Conservation (phyloP, 2,329 filamentous ascomycete species). For the Epichloe aotearoae region DNA sequence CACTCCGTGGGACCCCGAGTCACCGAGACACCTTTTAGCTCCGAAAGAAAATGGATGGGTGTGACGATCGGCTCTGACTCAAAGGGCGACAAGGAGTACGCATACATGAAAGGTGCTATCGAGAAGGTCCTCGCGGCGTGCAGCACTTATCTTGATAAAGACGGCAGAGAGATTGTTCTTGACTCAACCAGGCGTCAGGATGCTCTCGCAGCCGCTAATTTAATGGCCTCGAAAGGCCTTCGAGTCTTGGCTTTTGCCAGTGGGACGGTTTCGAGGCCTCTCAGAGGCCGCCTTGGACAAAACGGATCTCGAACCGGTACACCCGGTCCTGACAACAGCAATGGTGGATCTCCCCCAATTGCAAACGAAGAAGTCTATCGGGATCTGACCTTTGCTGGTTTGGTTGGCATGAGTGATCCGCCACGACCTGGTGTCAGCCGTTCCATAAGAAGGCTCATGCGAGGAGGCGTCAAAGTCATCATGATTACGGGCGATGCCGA, state of each 20-base stretch:
- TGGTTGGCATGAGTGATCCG: constrained; percentile 96
- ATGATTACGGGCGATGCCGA: constrained; percentile 99
- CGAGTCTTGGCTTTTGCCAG: constrained; percentile 90
- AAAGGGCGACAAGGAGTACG: constrained; percentile 57
- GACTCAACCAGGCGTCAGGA: constrained; percentile 64
- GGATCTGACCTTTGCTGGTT: constrained; percentile 74
- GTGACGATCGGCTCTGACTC: constrained; percentile 61
- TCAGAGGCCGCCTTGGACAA: constrained; percentile 26
- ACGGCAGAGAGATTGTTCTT: constrained; percentile 75
- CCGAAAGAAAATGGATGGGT: constrained; percentile 98
- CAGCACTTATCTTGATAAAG: constrained; percentile 77
- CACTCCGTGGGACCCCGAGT: constrained; percentile 71
- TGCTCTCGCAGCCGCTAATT: constrained; percentile 65
- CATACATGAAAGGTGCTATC: constrained; percentile 90
- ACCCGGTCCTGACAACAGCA: constrained; percentile 26
- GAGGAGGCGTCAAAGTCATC: constrained; percentile 89
- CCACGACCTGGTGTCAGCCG: constrained; percentile 80
- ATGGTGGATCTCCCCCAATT: constrained; percentile 30
- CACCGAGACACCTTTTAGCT: constrained; percentile 88
- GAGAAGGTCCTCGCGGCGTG: constrained; percentile 78
- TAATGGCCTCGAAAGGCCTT: constrained; percentile 79
- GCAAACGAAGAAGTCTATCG: constrained; percentile 60
- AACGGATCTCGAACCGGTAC: constrained; percentile 37
- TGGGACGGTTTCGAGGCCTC: constrained; percentile 46
- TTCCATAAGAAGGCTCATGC: constrained; percentile 80